Conservation (phyloP, 2,329 filamentous ascomycete genomes). For the Monosporascus sp. region DNA sequence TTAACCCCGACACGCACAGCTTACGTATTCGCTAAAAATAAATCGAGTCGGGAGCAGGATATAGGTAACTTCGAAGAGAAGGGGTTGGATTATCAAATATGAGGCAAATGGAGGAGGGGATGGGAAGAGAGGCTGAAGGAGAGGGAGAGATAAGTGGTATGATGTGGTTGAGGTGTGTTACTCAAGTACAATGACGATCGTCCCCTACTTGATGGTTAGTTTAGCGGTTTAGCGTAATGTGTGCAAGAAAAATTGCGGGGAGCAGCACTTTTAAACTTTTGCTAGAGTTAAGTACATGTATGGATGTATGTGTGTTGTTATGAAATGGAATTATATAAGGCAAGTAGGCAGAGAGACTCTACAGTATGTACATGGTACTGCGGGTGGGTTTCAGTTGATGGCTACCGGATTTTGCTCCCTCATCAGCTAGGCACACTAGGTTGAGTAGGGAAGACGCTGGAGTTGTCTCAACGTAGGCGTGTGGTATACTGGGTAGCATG, state of each 20-base stretch:
- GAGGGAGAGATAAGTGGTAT: not conserved
- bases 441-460: no score
- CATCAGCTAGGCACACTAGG: no score
- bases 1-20: not conserved
- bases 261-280: constrained; percentile 7
- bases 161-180: not conserved
- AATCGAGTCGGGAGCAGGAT: not conserved
- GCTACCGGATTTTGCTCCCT: no score
- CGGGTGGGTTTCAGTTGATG: no score
- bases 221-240: not conserved
- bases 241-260: constrained; percentile 15
- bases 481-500: no score
- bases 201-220: not conserved
- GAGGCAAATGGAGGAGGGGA: no score
- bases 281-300: not conserved
- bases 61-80: no score
- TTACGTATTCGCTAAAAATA: not conserved
- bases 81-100: no score
- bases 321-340: no score
- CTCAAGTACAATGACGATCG: not conserved
- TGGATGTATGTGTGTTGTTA: not conserved
- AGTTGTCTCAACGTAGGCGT: no score
- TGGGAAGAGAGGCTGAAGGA: not conserved
- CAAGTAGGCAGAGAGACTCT: no score
- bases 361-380: not conserved